Conservation (phyloP, 331 rosid species). For the Malus hybrid region DNA sequence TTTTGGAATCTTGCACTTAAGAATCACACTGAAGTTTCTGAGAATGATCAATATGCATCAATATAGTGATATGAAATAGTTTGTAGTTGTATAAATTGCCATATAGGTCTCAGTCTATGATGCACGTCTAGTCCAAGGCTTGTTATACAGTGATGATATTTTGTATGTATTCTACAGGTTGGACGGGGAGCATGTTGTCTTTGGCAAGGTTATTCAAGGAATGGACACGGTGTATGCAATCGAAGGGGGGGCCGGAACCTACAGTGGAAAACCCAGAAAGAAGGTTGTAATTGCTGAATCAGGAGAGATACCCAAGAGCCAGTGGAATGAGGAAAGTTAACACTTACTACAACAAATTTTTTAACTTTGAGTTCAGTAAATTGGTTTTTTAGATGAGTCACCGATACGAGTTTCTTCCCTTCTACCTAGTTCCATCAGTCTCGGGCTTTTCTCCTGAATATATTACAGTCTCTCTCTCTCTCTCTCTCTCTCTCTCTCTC, state of each 20-base stretch:
- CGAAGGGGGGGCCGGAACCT: constrained; percentile 98
- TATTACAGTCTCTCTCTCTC: neutral
- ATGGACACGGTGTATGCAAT: constrained; percentile 83
- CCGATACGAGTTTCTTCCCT: constrained; percentile 5
- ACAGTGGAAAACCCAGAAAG: constrained; percentile 89
- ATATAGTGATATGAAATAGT: neutral
- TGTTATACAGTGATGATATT: neutral
- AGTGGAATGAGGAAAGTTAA: constrained; percentile 70
- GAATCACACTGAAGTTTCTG: neutral
- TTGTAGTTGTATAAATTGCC: neutral
- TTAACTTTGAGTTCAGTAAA: constrained; percentile 2
- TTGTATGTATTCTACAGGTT: constrained; percentile 46
- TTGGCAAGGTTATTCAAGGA: constrained; percentile 87
- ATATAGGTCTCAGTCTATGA: neutral
- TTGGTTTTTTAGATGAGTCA: neutral
- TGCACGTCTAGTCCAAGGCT: neutral
- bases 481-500: neutral
- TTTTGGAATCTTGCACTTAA: neutral
- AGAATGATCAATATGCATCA: neutral
- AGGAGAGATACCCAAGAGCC: constrained; percentile 72
- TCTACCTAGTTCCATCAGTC: neutral
- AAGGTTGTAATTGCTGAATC: constrained; percentile 74
- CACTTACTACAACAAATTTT: constrained; percentile 6
- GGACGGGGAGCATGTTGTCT: constrained; percentile 92
- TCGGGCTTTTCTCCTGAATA: constrained; percentile 11